These are phyloP conservation scores for Scutellaria minor DNA, from an alignment of 257 asterid genomes.

Conservation along the genomic window DNA sequence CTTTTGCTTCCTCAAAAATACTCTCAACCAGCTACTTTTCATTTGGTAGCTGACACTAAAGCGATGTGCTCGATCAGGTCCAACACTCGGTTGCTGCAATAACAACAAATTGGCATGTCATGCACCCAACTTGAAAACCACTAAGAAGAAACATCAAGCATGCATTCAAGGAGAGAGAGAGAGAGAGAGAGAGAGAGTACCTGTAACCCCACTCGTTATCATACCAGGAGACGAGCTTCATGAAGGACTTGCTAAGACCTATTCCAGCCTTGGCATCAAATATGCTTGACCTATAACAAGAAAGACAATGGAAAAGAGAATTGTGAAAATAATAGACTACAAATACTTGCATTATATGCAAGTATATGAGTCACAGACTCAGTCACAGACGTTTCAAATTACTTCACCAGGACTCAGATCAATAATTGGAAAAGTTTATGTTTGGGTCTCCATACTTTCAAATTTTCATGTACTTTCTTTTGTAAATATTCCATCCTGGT, in stretches of 20 bases:
- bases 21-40: constrained; percentile 33
- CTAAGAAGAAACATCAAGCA: background rate
- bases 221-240: constrained; percentile 97
- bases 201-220: constrained; percentile 99
- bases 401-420: too few species aligned
- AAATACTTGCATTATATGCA: background rate
- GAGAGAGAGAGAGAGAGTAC: constrained; percentile 44
- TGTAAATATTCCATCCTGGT: too few species aligned
- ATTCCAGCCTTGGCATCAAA: constrained; percentile 99
- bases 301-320: background rate
- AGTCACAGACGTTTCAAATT: too few species aligned
- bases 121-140: background rate
- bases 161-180: background rate
- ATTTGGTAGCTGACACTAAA: constrained; percentile 72
- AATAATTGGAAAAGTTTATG: too few species aligned
- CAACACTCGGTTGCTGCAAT: constrained; percentile 81
- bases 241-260: constrained; percentile 79
- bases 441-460: too few species aligned
- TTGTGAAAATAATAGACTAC: background rate
- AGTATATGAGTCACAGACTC: background rate
- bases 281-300: constrained; percentile 79
- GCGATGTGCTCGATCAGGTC: constrained; percentile 97
- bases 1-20: constrained; percentile 19
- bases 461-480: too few species aligned
- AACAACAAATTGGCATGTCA: background rate